A percentile compares a stretch with the other conserved stretches of the same genome.
phyloP scores from a whole-genome alignment of 2,329 filamentous ascomycete species.

The Paracoccidioides brasiliensis region DNA sequence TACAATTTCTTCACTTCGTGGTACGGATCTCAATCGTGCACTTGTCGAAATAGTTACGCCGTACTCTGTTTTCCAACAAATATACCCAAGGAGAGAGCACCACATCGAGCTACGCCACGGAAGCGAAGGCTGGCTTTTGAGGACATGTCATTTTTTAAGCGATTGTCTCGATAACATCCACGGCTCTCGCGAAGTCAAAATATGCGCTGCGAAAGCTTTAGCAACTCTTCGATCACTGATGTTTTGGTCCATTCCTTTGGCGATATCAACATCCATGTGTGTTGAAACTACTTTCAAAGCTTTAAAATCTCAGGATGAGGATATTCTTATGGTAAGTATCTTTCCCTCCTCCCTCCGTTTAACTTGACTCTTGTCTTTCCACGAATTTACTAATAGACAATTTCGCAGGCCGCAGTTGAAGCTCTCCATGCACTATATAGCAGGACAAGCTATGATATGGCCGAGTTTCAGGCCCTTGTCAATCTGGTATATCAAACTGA shows the following conservation, averaged over 20 bases:
- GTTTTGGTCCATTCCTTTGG: constrained; percentile 77
- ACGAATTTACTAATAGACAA: constrained; percentile 9
- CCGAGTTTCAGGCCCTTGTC: constrained; percentile 66
- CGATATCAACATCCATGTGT: constrained; percentile 57
- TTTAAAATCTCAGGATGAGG: constrained; percentile 55
- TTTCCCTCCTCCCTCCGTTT: constrained; percentile 2
- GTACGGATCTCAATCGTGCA: constrained; percentile 71
- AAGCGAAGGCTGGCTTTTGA: constrained; percentile 73
- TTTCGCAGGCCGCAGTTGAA: constrained; percentile 59
- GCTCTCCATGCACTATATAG: constrained; percentile 72
- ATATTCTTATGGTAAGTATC: constrained; percentile 56
- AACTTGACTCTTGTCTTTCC: background rate
- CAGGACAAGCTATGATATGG: constrained; percentile 58
- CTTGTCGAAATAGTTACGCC: constrained; percentile 93
- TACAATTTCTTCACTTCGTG: constrained; percentile 66
- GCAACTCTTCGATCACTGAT: constrained; percentile 66
- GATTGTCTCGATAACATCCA: constrained; percentile 57
- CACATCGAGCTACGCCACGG: constrained; percentile 60
- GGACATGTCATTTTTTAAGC: constrained; percentile 60
- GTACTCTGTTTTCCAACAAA: constrained; percentile 56
- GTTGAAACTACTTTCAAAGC: constrained; percentile 58
- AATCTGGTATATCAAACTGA: constrained; percentile 65
- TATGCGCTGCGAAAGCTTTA: constrained; percentile 63
- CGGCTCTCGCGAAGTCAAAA: constrained; percentile 52
- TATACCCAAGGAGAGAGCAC: constrained; percentile 60